Evolutionary conservation across 2,329 filamentous ascomycete genomes (phyloP), one percentile per base, ranked within the genome.

Genomic region (Ophiostoma tasmaniense): DNA sequence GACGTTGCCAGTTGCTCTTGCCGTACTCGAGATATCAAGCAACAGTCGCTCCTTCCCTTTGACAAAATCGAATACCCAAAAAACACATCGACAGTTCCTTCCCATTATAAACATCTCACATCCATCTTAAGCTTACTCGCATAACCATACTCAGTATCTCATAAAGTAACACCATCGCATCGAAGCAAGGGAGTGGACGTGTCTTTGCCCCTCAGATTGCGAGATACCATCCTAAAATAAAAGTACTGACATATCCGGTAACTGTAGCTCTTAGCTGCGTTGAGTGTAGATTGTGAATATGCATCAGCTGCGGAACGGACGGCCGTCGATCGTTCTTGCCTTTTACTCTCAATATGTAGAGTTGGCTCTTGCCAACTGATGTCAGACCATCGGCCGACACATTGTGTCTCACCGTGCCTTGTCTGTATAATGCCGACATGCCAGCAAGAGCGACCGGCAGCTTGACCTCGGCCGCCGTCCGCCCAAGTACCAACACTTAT

Each of bases 131-230:
- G 17, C 42, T 45, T 45, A 45, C 42, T 45, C 42, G 33, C 33
- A 33, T 33, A 33, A 33, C 33, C 33, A 33, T 33, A n/a, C n/a
- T n/a, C n/a, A n/a, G n/a, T n/a, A 33, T 33, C 33, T 33, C 33
- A 33, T 33, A 33, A 33, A 33, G 33, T 33, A 33, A 33, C 8
- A 33, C 20, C 50, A 55, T 14, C 50, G 42, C 50, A 55, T 33
- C 61, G 61, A 64, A 35, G 61, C 61, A 64, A 64, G 61, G 61
- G 61, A 64, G 61, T 7, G 50, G 50, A 55, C 22, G 37, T 64
- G 62, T 42, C 35, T 37, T 37, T 37, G 20, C 62, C 62, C 62
- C 33, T 55, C 50, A 25, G 10, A 55, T 55, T 55, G 50, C n/a
- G 50, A 22, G 22, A 22, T 55, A 17, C 13, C 50, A 11, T n/a